These are phyloP conservation scores for Lactarius evosmus DNA, from an alignment of 768 basidiomycete genomes.

Conservation along the genomic window DNA sequence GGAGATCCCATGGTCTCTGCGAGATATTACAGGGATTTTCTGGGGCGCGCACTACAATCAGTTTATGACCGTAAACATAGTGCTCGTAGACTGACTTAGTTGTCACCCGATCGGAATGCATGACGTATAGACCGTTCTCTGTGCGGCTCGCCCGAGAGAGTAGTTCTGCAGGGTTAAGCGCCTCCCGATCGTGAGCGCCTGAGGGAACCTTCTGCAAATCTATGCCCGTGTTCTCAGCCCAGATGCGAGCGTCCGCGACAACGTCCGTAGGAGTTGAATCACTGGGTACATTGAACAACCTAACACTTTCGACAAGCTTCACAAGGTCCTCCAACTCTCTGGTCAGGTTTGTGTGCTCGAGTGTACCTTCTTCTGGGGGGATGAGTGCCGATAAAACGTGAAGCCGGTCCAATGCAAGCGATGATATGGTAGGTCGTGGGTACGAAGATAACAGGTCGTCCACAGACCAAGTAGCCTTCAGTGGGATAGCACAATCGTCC, in stretches of 20 bases:
- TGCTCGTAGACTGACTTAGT: conserved; percentile 15
- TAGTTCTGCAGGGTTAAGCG: conserved; percentile 43
- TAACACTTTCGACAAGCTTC: conserved; percentile 78
- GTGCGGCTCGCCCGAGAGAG: conserved; percentile 52
- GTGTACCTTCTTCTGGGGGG: conserved; percentile 58
- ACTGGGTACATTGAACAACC: conserved; percentile 46
- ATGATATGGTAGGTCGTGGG: conserved; percentile 58
- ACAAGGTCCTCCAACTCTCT: conserved; percentile 67
- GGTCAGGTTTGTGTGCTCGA: conserved; percentile 50
- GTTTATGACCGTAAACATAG: background rate
- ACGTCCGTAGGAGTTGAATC: conserved; percentile 18
- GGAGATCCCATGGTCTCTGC: conserved; percentile 16
- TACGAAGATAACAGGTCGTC: conserved; percentile 74
- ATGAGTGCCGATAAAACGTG: conserved; percentile 71
- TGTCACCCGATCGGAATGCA: conserved; percentile 43
- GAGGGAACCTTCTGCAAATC: conserved; percentile 27
- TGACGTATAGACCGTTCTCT: conserved; percentile 55
- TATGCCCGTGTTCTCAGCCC: conserved; percentile 41
- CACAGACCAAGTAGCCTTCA: conserved; percentile 76
- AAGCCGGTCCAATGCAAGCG: conserved; percentile 56
- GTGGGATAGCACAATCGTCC: conserved; percentile 63
- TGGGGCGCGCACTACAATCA: background rate
- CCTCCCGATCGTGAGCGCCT: conserved; percentile 27
- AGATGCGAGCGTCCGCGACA: conserved; percentile 41
- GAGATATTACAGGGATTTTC: conserved; percentile 28